These are phyloP conservation scores for Amborella trichopoda DNA, from an alignment of 164 flowering plant species.

Conservation along the genomic window DNA sequence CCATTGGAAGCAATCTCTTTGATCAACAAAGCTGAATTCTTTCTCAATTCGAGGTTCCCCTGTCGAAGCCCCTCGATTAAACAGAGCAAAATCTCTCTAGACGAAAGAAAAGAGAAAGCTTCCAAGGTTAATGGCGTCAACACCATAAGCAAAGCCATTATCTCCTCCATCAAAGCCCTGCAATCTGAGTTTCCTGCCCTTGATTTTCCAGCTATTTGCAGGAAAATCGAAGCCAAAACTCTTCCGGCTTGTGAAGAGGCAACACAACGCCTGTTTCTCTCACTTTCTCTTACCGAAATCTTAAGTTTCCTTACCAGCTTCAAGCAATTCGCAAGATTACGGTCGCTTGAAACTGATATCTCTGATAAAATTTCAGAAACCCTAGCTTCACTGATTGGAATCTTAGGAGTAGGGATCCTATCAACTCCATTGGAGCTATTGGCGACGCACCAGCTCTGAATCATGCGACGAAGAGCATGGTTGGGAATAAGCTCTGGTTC, in stretches of 20 bases:
- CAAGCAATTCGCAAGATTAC: constrained; percentile 5
- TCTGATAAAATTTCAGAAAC: constrained; percentile 27
- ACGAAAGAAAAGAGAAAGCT: constrained; percentile 17
- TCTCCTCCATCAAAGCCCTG: constrained; percentile 42
- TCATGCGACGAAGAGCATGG: constrained; percentile 55
- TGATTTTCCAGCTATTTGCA: no score
- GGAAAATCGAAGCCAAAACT: no score
- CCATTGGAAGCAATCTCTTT: constrained; percentile 26
- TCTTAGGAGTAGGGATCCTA: constrained; percentile 71
- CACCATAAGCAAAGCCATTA: constrained; percentile 20
- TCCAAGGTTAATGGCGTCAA: constrained; percentile 32
- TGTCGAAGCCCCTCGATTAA: constrained; percentile 12
- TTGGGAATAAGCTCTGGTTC: constrained; percentile 57
- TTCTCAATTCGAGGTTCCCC: constrained; percentile 10
- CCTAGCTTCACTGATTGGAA: constrained; percentile 31
- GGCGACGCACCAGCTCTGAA: constrained; percentile 82
- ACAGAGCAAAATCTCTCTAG: constrained; percentile 27
- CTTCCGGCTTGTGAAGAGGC: constrained; percentile 22
- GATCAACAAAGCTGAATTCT: constrained; percentile 34
- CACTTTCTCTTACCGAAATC: constrained; percentile 36
- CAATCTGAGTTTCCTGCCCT: no score
- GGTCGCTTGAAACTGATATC: constrained; percentile 2
- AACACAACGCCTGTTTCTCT: constrained; percentile 38
- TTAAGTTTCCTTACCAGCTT: constrained; percentile 39
- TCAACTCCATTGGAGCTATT: constrained; percentile 50